phyloP scores from a whole-genome alignment of 495 filamentous ascomycete species.

The Talaromyces borbonicus region DNA sequence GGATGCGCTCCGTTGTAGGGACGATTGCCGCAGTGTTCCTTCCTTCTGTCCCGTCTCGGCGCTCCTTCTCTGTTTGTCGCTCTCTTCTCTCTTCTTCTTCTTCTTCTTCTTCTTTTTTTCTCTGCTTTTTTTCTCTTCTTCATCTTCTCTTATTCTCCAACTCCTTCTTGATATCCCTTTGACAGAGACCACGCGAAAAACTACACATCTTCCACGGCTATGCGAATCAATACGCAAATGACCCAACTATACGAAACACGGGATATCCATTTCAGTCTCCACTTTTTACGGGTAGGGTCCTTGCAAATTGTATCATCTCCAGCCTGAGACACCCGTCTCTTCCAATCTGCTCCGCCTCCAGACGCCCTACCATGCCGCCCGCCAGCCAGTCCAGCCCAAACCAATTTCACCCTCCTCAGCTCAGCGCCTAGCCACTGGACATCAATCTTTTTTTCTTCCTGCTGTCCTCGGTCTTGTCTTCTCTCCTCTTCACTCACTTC shows the following conservation, averaged over 20 bases:
- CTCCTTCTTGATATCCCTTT: too few species aligned
- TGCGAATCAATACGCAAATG: not conserved
- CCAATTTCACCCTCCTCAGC: not conserved
- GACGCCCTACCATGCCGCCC: constrained; percentile 6
- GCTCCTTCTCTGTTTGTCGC: constrained; percentile 16
- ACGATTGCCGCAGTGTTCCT: too few species aligned
- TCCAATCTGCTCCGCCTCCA: constrained; percentile 5
- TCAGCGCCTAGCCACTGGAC: constrained; percentile 4
- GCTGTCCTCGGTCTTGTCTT: too few species aligned
- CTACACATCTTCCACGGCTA: not conserved
- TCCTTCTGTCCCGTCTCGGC: constrained; percentile 8
- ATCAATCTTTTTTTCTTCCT: too few species aligned
- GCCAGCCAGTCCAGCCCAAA: not conserved
- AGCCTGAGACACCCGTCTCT: constrained; percentile 7
- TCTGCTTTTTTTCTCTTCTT: constrained; percentile 2
- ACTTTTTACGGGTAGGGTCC: constrained; percentile 2
- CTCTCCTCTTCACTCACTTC: constrained; percentile 15
- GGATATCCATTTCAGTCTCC: constrained; percentile 1
- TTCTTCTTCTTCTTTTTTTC: constrained; percentile 15
- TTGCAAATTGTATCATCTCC: constrained; percentile 4
- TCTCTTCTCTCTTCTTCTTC: constrained; percentile 15
- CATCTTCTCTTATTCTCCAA: too few species aligned
- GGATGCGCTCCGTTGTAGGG: too few species aligned
- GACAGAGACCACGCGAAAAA: too few species aligned
- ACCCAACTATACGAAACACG: not conserved